Percentiles rank a stretch among this genome's conserved stretches.
Conservation (phyloP, 2,329 filamentous ascomycete genomes). For the Alternaria sp. region DNA sequence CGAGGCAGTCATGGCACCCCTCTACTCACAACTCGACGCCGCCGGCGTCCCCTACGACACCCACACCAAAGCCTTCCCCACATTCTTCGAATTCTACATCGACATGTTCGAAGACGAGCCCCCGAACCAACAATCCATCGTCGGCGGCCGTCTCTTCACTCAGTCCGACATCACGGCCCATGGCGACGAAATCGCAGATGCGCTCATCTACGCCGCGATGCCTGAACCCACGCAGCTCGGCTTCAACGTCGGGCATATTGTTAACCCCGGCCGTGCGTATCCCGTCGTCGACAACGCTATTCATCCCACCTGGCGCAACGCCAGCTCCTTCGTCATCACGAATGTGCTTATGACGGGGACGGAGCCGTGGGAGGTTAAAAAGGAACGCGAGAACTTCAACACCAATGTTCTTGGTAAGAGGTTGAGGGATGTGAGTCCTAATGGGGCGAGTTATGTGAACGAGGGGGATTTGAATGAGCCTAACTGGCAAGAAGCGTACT, state of each 20-base stretch:
- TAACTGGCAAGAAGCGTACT: constrained; percentile 46
- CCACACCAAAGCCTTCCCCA: constrained; percentile 38
- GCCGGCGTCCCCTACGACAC: constrained; percentile 40
- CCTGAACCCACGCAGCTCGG: constrained; percentile 29
- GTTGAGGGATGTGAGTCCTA: constrained; percentile 36
- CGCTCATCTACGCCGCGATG: constrained; percentile 30
- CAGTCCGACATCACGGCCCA: constrained; percentile 34
- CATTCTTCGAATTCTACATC: constrained; percentile 46
- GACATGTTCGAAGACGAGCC: constrained; percentile 47
- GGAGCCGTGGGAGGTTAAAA: constrained; percentile 41
- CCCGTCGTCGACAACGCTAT: constrained; percentile 44
- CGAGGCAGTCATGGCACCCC: constrained; percentile 33
- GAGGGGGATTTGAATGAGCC: constrained; percentile 47
- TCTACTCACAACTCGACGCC: constrained; percentile 37
- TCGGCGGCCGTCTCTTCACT: constrained; percentile 44
- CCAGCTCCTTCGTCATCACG: constrained; percentile 45
- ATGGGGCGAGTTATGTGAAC: constrained; percentile 45
- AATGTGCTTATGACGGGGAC: constrained; percentile 38
- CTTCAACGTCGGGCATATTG: constrained; percentile 42
- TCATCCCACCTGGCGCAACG: constrained; percentile 43
- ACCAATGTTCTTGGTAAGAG: constrained; percentile 41
- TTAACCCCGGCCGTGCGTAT: constrained; percentile 39
- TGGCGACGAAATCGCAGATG: constrained; percentile 33
- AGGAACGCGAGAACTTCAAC: constrained; percentile 33
- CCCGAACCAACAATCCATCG: constrained; percentile 35